Evolutionary conservation across 305 asterid genomes (phyloP).

Genomic region (Lippia alba): DNA sequence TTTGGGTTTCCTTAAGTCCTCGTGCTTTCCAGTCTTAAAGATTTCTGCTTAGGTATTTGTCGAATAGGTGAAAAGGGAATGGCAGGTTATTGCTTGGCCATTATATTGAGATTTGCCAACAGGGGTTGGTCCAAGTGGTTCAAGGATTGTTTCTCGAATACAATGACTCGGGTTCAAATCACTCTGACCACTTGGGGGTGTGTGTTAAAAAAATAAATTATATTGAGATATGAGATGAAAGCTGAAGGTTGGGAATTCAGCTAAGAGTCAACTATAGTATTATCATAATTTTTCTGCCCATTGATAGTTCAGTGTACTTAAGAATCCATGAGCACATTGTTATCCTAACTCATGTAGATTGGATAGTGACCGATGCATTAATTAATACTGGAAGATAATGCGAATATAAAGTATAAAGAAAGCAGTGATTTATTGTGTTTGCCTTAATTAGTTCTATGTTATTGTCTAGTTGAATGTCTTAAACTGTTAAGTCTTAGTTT

Average conservation of each 20-base stretch:
- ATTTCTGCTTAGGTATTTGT: background rate
- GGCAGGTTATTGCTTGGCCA: background rate
- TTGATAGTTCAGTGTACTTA: background rate
- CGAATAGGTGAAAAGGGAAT: background rate
- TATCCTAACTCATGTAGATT: background rate
- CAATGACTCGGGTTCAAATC: no score
- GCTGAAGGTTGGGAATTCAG: background rate
- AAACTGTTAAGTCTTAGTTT: background rate
- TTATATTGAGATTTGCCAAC: background rate
- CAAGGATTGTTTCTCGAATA: no score
- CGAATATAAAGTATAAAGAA: background rate
- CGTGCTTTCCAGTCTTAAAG: background rate
- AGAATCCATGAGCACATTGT: background rate
- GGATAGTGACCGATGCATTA: background rate
- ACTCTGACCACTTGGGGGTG: no score
- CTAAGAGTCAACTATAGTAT: background rate
- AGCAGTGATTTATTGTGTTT: background rate
- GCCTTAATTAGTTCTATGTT: background rate
- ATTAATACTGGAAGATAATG: background rate
- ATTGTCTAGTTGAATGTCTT: background rate
- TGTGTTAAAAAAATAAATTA: no score
- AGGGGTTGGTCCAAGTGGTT: no score
- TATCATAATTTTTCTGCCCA: background rate
- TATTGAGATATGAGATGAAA: no score
- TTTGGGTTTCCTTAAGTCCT: background rate